Evolutionary conservation across 2,329 filamentous ascomycete genomes (phyloP), one percentile per base, ranked within the genome.

Genomic region (Dichotomopilus funicola): DNA sequence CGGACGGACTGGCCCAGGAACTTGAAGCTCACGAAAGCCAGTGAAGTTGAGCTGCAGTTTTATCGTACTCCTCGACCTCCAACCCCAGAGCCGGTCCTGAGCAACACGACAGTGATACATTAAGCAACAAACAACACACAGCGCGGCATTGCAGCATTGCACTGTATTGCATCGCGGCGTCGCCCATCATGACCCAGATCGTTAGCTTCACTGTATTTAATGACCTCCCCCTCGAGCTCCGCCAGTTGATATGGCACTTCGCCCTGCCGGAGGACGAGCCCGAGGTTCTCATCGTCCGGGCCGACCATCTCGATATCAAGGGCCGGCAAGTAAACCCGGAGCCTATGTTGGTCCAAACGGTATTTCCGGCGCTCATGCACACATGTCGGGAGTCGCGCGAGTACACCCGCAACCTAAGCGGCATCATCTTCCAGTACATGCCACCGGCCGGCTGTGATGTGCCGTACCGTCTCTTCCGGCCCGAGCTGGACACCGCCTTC

Each of bases 291-390:
- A 36, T 44, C 19, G 33, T 38, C 8, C 33, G 27, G 33, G 33
- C 38, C 19, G 35, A 19, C 11, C 27, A 47, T 37, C 5, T 46
- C n/a, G 35, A 38, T 2, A 6, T 5, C 19, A 12, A n/a, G 12
- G 31, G 5, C 44, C 27, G 11, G 31, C 4, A 36, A 36, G 6
- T 5, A 9, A 8, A 43, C 4, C 51, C 7, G 11, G 33, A 36
- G 45, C 45, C 51, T 5, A 27, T 43, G 51, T 43, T 40, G 51
- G 51, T 53, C 1, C 44, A 53, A 9, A 53, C 45, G 31, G 51
- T n/a, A 11, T 53, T 48, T 35, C 51, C 51, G 7, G 37, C 13
- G 9, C n/a, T 53, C 44, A 49, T 53, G 37, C 51, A 53, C 45
- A 33, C 36, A 6, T 53, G 51, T 37, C 45, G 8, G 36, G 51